These are phyloP conservation scores for Umbelopsis sp. DNA, from an alignment of 192 early-diverging fungal genomes.

Conservation along the genomic window DNA sequence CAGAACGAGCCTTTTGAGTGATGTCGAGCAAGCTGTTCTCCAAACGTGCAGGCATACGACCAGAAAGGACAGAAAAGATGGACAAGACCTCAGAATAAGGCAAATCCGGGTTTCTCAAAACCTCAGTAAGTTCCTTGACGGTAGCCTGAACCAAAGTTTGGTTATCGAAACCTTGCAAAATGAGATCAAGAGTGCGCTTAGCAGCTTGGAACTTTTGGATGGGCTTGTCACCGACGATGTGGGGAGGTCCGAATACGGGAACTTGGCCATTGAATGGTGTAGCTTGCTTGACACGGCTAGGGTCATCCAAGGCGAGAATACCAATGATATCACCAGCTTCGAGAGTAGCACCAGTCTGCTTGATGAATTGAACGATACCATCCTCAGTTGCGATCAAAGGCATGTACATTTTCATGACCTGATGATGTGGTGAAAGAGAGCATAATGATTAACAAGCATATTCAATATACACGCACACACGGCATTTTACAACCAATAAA, in stretches of 20 bases:
- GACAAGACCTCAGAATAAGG: conserved; percentile 84
- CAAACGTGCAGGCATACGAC: conserved; percentile 81
- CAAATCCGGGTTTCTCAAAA: conserved; percentile 75
- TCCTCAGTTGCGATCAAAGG: conserved; percentile 89
- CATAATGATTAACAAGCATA: neutral
- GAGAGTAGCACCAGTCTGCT: conserved; percentile 84
- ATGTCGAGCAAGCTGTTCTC: conserved; percentile 56
- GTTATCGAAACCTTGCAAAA: conserved; percentile 89
- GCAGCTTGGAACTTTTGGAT: conserved; percentile 78
- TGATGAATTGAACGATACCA: conserved; percentile 87
- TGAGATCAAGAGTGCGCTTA: conserved; percentile 66
- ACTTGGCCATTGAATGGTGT: conserved; percentile 80
- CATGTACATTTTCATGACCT: conserved; percentile 99
- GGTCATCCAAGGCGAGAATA: conserved; percentile 91
- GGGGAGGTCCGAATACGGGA: conserved; percentile 72
- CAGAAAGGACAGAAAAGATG: conserved; percentile 78
- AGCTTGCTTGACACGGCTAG: conserved; percentile 87
- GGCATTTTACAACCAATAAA: neutral
- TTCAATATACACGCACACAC: neutral
- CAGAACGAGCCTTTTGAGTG: conserved; percentile 40
- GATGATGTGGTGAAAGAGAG: conserved; percentile 4
- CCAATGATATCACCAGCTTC: conserved; percentile 93
- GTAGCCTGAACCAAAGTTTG: conserved; percentile 67
- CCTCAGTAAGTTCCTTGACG: conserved; percentile 73
- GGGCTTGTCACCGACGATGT: conserved; percentile 83